These are phyloP conservation scores for Talaromyces adpressus DNA, from an alignment of 495 filamentous ascomycete genomes.

Conservation along the genomic window DNA sequence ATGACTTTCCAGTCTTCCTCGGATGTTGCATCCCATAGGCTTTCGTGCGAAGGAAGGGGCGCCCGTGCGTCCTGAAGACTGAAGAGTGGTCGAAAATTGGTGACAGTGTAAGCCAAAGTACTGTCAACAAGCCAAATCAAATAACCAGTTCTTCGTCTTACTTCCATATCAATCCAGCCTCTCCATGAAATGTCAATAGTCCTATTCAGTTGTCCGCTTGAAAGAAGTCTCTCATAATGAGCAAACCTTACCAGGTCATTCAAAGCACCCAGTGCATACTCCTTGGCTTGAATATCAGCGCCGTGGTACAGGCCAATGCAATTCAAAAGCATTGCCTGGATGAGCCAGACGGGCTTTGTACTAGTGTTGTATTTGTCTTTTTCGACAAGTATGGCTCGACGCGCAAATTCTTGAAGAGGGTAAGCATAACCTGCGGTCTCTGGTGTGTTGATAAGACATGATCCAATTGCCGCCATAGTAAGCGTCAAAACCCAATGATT, in stretches of 20 bases:
- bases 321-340: constrained; percentile 32
- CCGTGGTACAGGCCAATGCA: constrained; percentile 37
- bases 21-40: constrained; percentile 35
- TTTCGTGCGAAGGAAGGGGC: constrained; percentile 38
- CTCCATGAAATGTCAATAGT: not conserved
- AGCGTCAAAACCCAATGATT: constrained; percentile 38
- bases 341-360: constrained; percentile 22
- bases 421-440: constrained; percentile 20
- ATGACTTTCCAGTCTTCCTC: constrained; percentile 31
- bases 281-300: constrained; percentile 21
- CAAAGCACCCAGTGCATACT: constrained; percentile 21
- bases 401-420: constrained; percentile 39
- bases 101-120: constrained; percentile 33
- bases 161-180: constrained; percentile 20
- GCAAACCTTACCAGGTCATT: constrained; percentile 27
- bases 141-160: constrained; percentile 34
- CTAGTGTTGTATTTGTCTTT: constrained; percentile 19
- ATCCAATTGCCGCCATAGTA: constrained; percentile 39
- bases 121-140: constrained; percentile 44
- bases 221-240: constrained; percentile 19
- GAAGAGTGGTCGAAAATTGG: constrained; percentile 28
- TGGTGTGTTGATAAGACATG: constrained; percentile 24
- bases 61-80: constrained; percentile 36
- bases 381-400: constrained; percentile 31
- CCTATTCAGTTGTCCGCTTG: not conserved